Evolutionary conservation across 495 filamentous ascomycete species (phyloP), one percentile per base, ranked within the genome.

Genomic region (Aspergillus haitiensis): DNA sequence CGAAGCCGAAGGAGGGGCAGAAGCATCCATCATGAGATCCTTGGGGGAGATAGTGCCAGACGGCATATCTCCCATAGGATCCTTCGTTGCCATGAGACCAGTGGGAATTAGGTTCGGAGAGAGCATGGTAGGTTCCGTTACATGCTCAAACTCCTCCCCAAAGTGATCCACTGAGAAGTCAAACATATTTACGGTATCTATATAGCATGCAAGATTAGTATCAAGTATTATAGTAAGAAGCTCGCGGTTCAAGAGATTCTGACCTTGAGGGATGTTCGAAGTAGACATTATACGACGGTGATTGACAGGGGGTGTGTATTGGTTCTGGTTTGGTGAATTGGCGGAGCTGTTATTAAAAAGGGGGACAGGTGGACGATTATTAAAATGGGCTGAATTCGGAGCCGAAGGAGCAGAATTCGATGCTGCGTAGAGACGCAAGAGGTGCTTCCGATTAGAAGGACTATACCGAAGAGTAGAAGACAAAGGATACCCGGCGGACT

Each of bases 21-120:
- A 94, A 15, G 81, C 77, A 60, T 91, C 88, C 61, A 89, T 73
- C 68, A 92, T 81, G 45, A 97, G 75, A 64, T 97, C 92, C 70
- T 88, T 86, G 12, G 93, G 93, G 55, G 93, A 98, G 49, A 98
- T 82, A 16, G 93, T 96, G 64, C 78, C 84, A 67, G 67, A 46
- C 8, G 71, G 71, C 52, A 61, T 67, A 40, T 48, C 56, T 11
- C 68, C 64, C 54, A 68, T 52, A 45, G 78, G 63, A 57, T 70
- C 67, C 60, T 75, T 72, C 59, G 65, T 62, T n/a, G 67, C 56
- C 52, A 66, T 53, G 64, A 70, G 56, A 53, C 60, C 64, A 52
- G 71, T 64, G 33, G 62, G 59, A 34, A 66, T 61, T 37, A 64
- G 31, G 13, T 67, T 63, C 6, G 63, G 65, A 32, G 66, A 67